These are phyloP conservation scores for Fusarium pilosicola DNA, from an alignment of 2,329 filamentous ascomycete species.

Conservation along the genomic window DNA sequence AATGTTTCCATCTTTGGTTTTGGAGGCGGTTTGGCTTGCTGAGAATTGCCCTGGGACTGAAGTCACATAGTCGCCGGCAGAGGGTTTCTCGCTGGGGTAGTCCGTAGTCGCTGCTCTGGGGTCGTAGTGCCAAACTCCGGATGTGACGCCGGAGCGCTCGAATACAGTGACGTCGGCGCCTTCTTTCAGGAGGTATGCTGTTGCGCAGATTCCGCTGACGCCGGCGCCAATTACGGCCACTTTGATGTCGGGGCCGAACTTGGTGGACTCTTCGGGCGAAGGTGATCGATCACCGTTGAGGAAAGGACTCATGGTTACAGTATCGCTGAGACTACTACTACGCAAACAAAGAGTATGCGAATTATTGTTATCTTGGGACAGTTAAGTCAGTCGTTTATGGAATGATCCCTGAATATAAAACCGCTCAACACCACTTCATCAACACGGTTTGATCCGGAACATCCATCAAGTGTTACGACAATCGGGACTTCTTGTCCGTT, in stretches of 20 bases:
- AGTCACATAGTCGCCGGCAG: slow-evolving; percentile 41
- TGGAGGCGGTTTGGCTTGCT: background rate
- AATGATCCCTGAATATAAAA: background rate
- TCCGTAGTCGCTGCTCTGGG: slow-evolving; percentile 41
- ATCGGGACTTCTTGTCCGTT: background rate
- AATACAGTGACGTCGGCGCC: slow-evolving; percentile 52
- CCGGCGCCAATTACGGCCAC: slow-evolving; percentile 55
- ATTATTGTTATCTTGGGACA: rapidly evolving
- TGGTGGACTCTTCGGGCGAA: background rate
- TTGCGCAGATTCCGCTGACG: slow-evolving; percentile 52
- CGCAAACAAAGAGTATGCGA: rapidly evolving
- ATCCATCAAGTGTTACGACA: background rate
- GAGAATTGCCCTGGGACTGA: slow-evolving; percentile 22
- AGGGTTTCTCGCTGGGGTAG: slow-evolving; percentile 48
- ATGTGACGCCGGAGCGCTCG: slow-evolving; percentile 48
- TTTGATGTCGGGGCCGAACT: slow-evolving; percentile 20
- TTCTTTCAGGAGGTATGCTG: slow-evolving; percentile 50
- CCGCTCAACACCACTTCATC: background rate
- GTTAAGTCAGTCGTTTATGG: rapidly evolving
- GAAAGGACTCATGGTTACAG: slow-evolving; percentile 18
- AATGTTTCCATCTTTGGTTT: background rate
- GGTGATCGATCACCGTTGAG: slow-evolving; percentile 12
- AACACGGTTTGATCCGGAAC: background rate
- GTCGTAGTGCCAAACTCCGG: slow-evolving; percentile 55
- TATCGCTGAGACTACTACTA: rapidly evolving